A percentile compares a stretch with the other conserved stretches of the same genome.
phyloP scores from a whole-genome alignment of 2,329 filamentous ascomycete genomes.

The Calonectria hawksworthii region DNA sequence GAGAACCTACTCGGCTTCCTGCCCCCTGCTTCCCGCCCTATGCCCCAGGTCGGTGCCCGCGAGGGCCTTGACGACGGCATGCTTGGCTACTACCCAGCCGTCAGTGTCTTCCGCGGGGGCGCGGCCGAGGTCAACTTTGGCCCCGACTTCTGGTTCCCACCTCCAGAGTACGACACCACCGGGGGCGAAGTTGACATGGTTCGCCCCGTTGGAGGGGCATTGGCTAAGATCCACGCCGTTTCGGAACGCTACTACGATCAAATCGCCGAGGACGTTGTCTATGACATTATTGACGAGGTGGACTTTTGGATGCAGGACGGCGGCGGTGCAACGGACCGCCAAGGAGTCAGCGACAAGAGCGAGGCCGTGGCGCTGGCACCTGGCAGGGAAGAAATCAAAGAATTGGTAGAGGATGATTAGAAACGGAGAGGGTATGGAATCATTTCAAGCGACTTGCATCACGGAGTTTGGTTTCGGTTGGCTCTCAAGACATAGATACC shows the following conservation, averaged over 20 bases:
- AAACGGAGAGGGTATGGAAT: neutral
- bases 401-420: conserved; percentile 74
- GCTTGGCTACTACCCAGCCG: conserved; percentile 94
- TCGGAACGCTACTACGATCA: conserved; percentile 90
- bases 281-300: conserved; percentile 94
- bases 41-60: conserved; percentile 79
- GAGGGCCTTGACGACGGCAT: conserved; percentile 94
- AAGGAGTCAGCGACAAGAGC: conserved; percentile 60
- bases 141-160: conserved; percentile 91
- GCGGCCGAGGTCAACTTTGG: conserved; percentile 96
- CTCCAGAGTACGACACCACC: conserved; percentile 67
- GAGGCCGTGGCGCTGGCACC: conserved; percentile 59
- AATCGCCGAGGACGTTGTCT: conserved; percentile 93
- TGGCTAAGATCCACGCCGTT: conserved; percentile 69
- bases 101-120: conserved; percentile 92
- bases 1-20: conserved; percentile 91
- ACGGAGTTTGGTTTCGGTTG: conserved; percentile 27
- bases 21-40: conserved; percentile 86
- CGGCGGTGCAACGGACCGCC: conserved; percentile 62
- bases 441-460: conserved; percentile 19
- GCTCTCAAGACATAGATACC: conserved; percentile 44
- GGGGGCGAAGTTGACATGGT: conserved; percentile 65
- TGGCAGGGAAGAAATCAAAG: conserved; percentile 72
- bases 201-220: conserved; percentile 34
- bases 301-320: conserved; percentile 87